phyloP scores from a whole-genome alignment of 805 yeast species.

The Candida rishiriensis region DNA sequence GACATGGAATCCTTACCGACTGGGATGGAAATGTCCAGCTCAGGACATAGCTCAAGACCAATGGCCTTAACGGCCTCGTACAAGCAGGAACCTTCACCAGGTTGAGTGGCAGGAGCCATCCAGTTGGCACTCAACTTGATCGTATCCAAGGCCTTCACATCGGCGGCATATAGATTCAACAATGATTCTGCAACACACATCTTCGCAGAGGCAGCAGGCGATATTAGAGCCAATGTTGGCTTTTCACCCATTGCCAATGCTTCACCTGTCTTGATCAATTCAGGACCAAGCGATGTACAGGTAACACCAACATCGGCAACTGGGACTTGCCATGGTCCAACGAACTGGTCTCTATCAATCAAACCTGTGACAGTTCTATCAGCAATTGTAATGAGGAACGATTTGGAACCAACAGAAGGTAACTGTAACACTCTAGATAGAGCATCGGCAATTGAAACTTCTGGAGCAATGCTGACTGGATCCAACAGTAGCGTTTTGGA shows the following conservation, averaged over 20 bases:
- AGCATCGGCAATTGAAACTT: constrained; percentile 54
- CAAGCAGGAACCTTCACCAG: constrained; percentile 91
- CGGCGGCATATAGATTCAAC: constrained; percentile 85
- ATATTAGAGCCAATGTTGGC: constrained; percentile 83
- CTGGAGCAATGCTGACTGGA: constrained; percentile 28
- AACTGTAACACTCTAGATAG: constrained; percentile 76
- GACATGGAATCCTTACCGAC: constrained; percentile 99
- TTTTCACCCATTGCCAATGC: constrained; percentile 97
- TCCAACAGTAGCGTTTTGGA: constrained; percentile 54
- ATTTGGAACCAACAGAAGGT: constrained; percentile 94
- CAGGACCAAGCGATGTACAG: constrained; percentile 79
- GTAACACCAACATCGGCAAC: constrained; percentile 98
- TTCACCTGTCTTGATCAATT: constrained; percentile 78
- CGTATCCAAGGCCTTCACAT: constrained; percentile 65
- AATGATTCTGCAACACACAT: constrained; percentile 95
- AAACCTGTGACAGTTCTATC: constrained; percentile 97
- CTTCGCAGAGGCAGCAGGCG: constrained; percentile 88
- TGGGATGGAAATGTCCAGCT: constrained; percentile 85
- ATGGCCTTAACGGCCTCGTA: constrained; percentile 97
- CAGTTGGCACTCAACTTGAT: constrained; percentile 94
- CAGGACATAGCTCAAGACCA: constrained; percentile 92
- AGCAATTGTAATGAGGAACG: constrained; percentile 94
- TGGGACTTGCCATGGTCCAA: constrained; percentile 99
- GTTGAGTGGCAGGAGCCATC: constrained; percentile 97
- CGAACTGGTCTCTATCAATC: constrained; percentile 96